phyloP scores from a whole-genome alignment of 805 yeast species.

The Sporopachydermia lactativora region DNA sequence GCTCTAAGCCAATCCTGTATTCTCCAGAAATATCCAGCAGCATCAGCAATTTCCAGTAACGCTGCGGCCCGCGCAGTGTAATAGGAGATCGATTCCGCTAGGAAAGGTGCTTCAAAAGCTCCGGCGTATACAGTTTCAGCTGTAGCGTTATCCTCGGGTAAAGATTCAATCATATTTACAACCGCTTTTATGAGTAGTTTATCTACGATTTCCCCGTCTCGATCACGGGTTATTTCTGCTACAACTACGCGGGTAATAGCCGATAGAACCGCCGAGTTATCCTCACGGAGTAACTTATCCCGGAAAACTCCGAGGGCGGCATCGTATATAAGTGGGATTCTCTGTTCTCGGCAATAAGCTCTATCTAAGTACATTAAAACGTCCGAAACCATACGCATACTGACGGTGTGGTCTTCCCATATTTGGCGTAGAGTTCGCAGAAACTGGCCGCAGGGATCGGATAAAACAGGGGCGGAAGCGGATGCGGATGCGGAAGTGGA shows the following conservation, averaged over 20 bases:
- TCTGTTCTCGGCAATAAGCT: constrained; percentile 61
- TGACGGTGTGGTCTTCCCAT: constrained; percentile 62
- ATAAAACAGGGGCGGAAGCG: constrained; percentile 12
- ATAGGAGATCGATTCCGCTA: constrained; percentile 39
- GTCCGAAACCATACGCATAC: constrained; percentile 71
- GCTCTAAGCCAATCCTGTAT: constrained; percentile 39
- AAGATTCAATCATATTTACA: constrained; percentile 57
- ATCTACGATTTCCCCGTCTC: constrained; percentile 44
- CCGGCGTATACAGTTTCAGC: constrained; percentile 47
- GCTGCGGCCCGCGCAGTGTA: constrained; percentile 35
- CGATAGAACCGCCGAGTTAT: constrained; percentile 35
- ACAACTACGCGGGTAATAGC: constrained; percentile 35
- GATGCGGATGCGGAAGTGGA: no score
- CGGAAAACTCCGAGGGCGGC: constrained; percentile 58
- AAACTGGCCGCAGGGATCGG: constrained; percentile 15
- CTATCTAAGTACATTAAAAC: constrained; percentile 78
- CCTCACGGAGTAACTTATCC: constrained; percentile 38
- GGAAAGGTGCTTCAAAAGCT: constrained; percentile 52
- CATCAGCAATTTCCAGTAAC: constrained; percentile 28
- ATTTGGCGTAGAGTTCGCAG: constrained; percentile 23
- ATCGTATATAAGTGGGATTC: constrained; percentile 53
- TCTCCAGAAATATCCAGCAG: constrained; percentile 39
- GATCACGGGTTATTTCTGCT: constrained; percentile 38
- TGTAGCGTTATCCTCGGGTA: constrained; percentile 28
- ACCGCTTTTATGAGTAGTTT: constrained; percentile 44